phyloP scores from a whole-genome alignment of 164 flowering plant species.

The Buxus sempervirens region DNA sequence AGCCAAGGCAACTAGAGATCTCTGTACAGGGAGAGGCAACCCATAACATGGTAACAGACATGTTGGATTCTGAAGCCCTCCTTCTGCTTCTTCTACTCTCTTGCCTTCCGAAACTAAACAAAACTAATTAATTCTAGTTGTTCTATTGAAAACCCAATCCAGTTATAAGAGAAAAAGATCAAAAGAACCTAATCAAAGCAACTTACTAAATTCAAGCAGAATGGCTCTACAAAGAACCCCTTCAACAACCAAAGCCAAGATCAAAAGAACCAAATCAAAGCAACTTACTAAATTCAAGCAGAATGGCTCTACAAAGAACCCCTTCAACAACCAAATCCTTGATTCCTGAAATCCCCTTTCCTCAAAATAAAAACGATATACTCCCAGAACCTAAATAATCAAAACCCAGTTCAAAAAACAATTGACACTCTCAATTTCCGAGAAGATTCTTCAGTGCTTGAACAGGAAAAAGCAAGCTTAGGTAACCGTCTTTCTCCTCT shows the following conservation, averaged over 20 bases:
- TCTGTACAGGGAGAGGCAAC: slow-evolving; percentile 39
- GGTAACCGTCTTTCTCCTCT: too few relatives aligned
- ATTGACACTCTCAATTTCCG: background rate
- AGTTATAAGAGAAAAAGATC: background rate
- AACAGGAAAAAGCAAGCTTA: too few relatives aligned
- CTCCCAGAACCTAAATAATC: background rate
- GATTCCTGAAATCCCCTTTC: background rate
- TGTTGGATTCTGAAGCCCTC: slow-evolving; percentile 5
- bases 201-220: background rate
- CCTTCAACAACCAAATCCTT: background rate
- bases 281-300: background rate
- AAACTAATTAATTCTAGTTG: background rate
- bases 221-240: background rate
- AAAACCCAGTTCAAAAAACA: background rate
- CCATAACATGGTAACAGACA: slow-evolving; percentile 46
- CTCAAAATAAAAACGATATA: too few relatives aligned
- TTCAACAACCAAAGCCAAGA: background rate
- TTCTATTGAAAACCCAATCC: too few relatives aligned
- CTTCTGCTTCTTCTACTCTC: background rate
- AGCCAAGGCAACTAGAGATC: slow-evolving; percentile 29
- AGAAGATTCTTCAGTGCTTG: background rate
- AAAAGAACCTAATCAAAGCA: background rate
- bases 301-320: background rate
- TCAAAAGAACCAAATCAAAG: background rate
- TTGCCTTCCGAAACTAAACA: background rate